phyloP scores from a whole-genome alignment of 106 monocot species.

The Iris macrosiphon region DNA sequence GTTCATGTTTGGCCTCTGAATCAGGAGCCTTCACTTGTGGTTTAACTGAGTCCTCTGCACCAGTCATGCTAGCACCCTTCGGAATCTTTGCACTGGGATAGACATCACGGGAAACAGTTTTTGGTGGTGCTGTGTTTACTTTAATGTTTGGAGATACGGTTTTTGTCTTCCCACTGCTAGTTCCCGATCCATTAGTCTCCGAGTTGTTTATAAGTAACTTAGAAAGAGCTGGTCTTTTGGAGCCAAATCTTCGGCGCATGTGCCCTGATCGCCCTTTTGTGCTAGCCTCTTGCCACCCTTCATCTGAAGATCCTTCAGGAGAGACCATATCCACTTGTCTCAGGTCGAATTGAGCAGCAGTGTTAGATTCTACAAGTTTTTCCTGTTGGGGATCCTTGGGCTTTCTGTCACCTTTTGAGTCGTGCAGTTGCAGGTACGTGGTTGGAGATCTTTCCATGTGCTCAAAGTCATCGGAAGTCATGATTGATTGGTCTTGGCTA shows the following conservation, averaged over 20 bases:
- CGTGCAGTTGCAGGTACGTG: slow-evolving; percentile 6
- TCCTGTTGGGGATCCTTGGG: slow-evolving; percentile 11
- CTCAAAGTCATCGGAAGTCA: slow-evolving; percentile 14
- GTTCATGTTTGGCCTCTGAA: slow-evolving; percentile 13
- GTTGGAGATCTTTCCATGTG: slow-evolving; percentile 4
- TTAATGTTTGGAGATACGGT: slow-evolving; percentile 12
- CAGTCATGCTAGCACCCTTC: neutral
- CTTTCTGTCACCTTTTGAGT: neutral
- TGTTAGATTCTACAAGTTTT: slow-evolving; percentile 17
- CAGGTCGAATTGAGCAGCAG: neutral
- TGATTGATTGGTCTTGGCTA: slow-evolving; percentile 25
- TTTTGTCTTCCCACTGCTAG: slow-evolving; percentile 28
- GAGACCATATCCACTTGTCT: slow-evolving; percentile 7
- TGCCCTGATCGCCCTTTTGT: slow-evolving; percentile 45
- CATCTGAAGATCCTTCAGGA: slow-evolving; percentile 58
- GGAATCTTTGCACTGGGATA: slow-evolving; percentile 5
- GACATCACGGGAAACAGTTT: slow-evolving; percentile 11
- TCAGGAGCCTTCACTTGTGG: slow-evolving; percentile 15
- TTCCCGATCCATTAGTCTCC: slow-evolving; percentile 19
- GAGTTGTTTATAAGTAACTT: slow-evolving; percentile 36
- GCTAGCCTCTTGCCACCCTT: slow-evolving; percentile 95
- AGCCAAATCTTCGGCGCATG: slow-evolving; percentile 20
- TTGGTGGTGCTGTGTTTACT: slow-evolving; percentile 12
- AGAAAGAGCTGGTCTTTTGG: slow-evolving; percentile 25
- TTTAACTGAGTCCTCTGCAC: slow-evolving; percentile 6